Percentiles rank a stretch among this genome's conserved stretches.
These are phyloP conservation scores for Didymella pinodella DNA, from an alignment of 2,329 filamentous ascomycete species.

Conservation along the genomic window DNA sequence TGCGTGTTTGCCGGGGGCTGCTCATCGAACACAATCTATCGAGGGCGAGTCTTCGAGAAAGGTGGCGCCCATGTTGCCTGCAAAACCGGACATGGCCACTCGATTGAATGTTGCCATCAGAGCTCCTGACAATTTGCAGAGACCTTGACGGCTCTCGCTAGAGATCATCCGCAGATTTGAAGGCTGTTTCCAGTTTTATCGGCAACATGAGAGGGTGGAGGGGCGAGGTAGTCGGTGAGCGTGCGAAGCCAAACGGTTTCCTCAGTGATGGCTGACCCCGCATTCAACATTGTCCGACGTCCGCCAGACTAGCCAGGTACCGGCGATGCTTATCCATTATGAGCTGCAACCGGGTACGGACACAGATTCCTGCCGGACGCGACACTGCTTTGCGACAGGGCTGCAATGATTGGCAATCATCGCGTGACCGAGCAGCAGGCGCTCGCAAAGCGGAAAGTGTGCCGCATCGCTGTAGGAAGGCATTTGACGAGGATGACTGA, in stretches of 20 bases:
- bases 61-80: too few species aligned
- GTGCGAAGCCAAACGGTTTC: constrained; percentile 1
- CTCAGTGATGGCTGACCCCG: constrained; percentile 20
- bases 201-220: not conserved
- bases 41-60: not conserved
- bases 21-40: not conserved
- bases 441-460: constrained; percentile 5
- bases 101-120: too few species aligned
- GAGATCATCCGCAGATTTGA: too few species aligned
- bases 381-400: constrained; percentile 11
- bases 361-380: constrained; percentile 9
- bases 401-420: constrained; percentile 3
- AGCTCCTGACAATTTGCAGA: too few species aligned
- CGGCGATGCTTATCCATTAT: constrained; percentile 30
- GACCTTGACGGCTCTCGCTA: too few species aligned
- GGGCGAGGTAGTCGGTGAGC: constrained; percentile 1
- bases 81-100: too few species aligned
- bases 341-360: constrained; percentile 18
- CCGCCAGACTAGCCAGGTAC: constrained; percentile 22
- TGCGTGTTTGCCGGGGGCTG: not conserved
- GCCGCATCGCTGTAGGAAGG: constrained; percentile 3
- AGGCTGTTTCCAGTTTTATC: too few species aligned
- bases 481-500: constrained; percentile 27
- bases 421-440: not conserved
- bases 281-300: constrained; percentile 4